These are phyloP conservation scores for Trypethelium eluteriae DNA, from an alignment of 495 filamentous ascomycete genomes.

Conservation along the genomic window DNA sequence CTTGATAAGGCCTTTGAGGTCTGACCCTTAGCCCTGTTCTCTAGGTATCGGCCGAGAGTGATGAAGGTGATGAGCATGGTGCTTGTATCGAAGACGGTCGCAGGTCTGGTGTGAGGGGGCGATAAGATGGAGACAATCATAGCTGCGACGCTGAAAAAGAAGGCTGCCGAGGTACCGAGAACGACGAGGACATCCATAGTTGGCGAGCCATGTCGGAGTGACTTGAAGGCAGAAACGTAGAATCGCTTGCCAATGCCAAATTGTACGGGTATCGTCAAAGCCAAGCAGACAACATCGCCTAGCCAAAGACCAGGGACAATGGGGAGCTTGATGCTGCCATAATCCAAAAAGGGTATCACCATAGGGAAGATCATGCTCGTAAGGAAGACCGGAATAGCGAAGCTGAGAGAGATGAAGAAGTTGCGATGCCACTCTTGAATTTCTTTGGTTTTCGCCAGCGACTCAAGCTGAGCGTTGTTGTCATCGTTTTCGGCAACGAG, in stretches of 20 bases:
- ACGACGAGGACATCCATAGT: slow-evolving; percentile 98
- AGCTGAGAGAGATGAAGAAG: slow-evolving; percentile 63
- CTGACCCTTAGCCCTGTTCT: slow-evolving; percentile 93
- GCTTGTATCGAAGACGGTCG: slow-evolving; percentile 92
- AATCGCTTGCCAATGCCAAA: slow-evolving; percentile 94
- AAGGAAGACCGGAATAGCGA: slow-evolving; percentile 86
- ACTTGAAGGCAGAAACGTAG: slow-evolving; percentile 84
- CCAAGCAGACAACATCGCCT: slow-evolving; percentile 74
- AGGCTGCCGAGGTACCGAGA: slow-evolving; percentile 89
- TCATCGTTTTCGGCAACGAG: slow-evolving; percentile 85
- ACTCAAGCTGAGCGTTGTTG: slow-evolving; percentile 94
- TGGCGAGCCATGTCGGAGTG: slow-evolving; percentile 76
- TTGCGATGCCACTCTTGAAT: slow-evolving; percentile 84
- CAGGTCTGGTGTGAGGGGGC: slow-evolving; percentile 64
- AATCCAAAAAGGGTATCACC: slow-evolving; percentile 50
- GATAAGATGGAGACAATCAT: slow-evolving; percentile 73
- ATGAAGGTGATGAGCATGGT: slow-evolving; percentile 99
- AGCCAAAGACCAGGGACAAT: slow-evolving; percentile 69
- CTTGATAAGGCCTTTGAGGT: slow-evolving; percentile 91
- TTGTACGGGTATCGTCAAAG: slow-evolving; percentile 85
- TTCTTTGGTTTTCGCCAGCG: slow-evolving; percentile 89
- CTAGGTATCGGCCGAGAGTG: slow-evolving; percentile 81
- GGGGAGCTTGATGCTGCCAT: slow-evolving; percentile 53
- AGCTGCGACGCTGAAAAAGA: slow-evolving; percentile 88
- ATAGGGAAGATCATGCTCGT: slow-evolving; percentile 79